Evolutionary conservation across 768 basidiomycete species (phyloP).

Genomic region (Suillus brevipes): DNA sequence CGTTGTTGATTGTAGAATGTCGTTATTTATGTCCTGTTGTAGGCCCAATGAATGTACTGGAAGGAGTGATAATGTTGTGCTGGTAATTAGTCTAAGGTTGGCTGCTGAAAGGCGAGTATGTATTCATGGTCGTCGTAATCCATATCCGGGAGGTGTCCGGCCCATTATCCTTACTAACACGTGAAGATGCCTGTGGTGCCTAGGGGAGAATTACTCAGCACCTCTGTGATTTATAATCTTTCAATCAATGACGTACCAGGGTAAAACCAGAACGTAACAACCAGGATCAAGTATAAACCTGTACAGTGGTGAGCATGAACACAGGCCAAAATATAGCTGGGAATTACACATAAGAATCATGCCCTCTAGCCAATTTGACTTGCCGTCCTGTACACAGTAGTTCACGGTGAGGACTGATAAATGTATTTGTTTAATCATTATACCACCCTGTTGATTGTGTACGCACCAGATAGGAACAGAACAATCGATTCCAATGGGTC

Average conservation of each 20-base stretch:
- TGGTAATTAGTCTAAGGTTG: neutral
- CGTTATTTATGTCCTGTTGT: neutral
- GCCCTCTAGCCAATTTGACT: conserved; percentile 93
- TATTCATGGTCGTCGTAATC: neutral
- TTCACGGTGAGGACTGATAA: conserved; percentile 74
- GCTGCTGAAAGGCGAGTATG: neutral
- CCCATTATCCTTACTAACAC: neutral
- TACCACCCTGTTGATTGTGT: conserved; percentile 36
- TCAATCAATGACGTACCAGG: conserved; percentile 35
- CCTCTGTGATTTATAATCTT: neutral
- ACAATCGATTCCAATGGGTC: conserved; percentile 77
- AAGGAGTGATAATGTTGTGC: neutral
- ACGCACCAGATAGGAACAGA: conserved; percentile 22
- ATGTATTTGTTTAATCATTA: neutral
- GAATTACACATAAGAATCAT: conserved; percentile 66
- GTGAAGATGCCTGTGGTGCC: neutral
- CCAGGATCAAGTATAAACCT: conserved; percentile 59
- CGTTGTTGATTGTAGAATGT: neutral
- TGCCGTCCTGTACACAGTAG: conserved; percentile 83
- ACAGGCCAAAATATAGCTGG: neutral
- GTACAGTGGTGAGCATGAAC: conserved; percentile 2
- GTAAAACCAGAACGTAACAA: conserved; percentile 55
- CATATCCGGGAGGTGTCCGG: neutral
- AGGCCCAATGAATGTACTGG: neutral
- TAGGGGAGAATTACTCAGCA: conserved; percentile 5